Base-by-base conservation (phyloP, 768 basidiomycete genomes). In the Tephrocybe sp. region DNA sequence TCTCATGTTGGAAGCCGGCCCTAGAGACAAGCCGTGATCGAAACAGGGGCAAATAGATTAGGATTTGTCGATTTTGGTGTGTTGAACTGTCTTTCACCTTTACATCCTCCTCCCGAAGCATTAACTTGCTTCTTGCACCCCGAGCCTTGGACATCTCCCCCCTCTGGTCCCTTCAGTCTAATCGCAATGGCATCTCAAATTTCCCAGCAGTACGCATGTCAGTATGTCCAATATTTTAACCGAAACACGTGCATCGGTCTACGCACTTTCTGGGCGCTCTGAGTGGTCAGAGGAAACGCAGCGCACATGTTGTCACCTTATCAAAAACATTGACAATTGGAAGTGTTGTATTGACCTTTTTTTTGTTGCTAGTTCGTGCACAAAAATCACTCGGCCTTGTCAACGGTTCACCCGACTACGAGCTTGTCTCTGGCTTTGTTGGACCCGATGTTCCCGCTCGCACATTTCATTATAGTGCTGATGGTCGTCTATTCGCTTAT, bases 331-430 rank as follows among this genome's bases (percentile, higher is more conserved):
- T 9, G 24, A 18, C 22, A 13, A 13, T 47, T 24, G 1, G n/a
- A 11, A n/a, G n/a, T n/a, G 18, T 18, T 11, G 37, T 19, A 9
- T 38, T 42, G 4, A 60, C 47, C 4, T 26, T 30, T 15, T 26
- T 13, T 44, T 36, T 35, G 44, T 52, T 24, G 49, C 50, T 60
- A 95, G 93, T 84, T 76, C 92, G 96, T 67, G 91, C 95, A 36
- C 95, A 97, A 81, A 98, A 97, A 82, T 78, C 82, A 52, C 75
- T 96, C 46, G 92, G 91, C 58, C 82, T 98, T 60, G 82, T 94
- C 63, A 79, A 84, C 53, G 92, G 89, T 42, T 77, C 86, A 9
- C 92, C 96, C 40, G 76, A 80, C 61, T 98, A 93, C 65, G 61
- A 71, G 18, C 69, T 83, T 15, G 69, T 90, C 19, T 70, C 82